Base-by-base conservation (phyloP, 768 basidiomycete genomes). In the Tulasnella calospora region DNA sequence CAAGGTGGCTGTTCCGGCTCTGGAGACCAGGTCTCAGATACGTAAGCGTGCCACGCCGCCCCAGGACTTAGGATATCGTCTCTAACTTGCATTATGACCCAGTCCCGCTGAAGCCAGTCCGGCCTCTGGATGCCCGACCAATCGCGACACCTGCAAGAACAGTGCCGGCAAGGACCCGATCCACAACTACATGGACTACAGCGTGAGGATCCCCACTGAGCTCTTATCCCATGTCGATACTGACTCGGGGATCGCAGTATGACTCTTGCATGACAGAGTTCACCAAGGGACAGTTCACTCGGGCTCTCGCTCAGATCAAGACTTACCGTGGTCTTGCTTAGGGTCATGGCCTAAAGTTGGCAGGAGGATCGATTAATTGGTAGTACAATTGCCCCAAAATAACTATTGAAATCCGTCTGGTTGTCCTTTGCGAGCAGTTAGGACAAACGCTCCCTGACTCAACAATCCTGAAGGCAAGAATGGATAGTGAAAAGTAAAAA, bases 81-180 rank as follows among this genome's bases (percentile, higher is more conserved):
- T 41, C 8, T 33, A n/a, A 12, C 40, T 33, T 3, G 19, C 40
- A 23, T 21, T 27, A 15, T 33, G 23, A 19, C 74, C 70, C 70
- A 82, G 82, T 46, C 81, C 82, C 73, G 74, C 81, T n/a, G 78
- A 84, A 33, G 84, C 83, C 15, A 83, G 81, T 75, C 69, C 78
- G 30, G 81, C 81, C 33, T 78, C 36, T 33, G 86, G 86, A 0
- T 87, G 86, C 81, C 85, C 85, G 1, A 78, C 80, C n/a, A 81
- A 81, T 2, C 81, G 81, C 2, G 84, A 86, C 79, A 83, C 84
- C 17, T 87, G 86, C 81, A 70, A 82, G 23, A 70, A 61, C 15
- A n/a, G 21, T 10, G 47, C 51, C 13, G 79, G 81, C 33, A n/a
- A 70, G 36, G 81, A 82, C 74, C 79, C 79, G 2, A 79, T 80